Conservation (phyloP, 192 early-diverging fungal species). For the Backusella australiensis region DNA sequence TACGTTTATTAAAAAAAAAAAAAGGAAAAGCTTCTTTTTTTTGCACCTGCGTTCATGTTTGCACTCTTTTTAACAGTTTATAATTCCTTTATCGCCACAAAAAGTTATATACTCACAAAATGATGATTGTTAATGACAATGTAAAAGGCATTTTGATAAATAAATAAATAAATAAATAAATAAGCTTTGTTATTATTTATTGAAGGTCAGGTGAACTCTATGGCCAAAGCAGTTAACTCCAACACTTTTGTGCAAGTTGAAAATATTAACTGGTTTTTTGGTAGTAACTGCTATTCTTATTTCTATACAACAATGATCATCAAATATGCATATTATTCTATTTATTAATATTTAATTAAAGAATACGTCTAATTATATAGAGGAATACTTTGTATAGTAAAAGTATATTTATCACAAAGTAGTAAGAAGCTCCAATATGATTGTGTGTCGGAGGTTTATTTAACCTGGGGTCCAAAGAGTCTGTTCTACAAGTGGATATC, state of each 20-base stretch:
- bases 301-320: no score
- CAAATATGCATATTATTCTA: not conserved
- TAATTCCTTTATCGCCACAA: not conserved
- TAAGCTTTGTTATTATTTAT: constrained; percentile 3
- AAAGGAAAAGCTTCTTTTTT: not conserved
- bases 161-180: not conserved
- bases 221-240: not conserved
- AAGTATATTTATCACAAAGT: not conserved
- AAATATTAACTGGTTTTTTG: not conserved
- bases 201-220: constrained; percentile 1
- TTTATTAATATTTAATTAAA: not conserved
- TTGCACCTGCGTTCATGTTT: not conserved
- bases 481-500: constrained; percentile 2
- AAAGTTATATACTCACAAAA: not conserved
- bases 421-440: not conserved
- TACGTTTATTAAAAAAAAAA: not conserved
- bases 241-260: not conserved
- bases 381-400: not conserved
- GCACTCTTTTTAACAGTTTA: not conserved
- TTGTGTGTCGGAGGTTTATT: constrained; percentile 5
- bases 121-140: not conserved
- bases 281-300: not conserved
- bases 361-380: no score
- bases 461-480: constrained; percentile 1
- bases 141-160: not conserved